phyloP scores from a whole-genome alignment of 2,329 filamentous ascomycete genomes.

The Aspergillus puulaauensis region DNA sequence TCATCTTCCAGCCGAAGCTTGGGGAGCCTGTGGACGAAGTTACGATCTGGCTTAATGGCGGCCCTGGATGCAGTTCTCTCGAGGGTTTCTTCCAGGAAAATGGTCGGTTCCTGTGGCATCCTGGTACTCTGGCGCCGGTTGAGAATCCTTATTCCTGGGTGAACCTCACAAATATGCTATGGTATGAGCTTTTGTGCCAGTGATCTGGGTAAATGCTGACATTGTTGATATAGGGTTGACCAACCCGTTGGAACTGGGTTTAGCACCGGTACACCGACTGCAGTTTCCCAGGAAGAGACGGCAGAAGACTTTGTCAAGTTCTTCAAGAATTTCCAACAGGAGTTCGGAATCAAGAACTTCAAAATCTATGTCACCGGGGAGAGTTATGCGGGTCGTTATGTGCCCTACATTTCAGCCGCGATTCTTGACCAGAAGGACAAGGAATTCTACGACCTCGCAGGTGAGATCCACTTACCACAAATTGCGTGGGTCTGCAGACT shows the following conservation, averaged over 20 bases:
- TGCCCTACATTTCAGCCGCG: slow-evolving; percentile 71
- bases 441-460: slow-evolving; percentile 66
- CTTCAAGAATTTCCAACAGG: slow-evolving; percentile 74
- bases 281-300: slow-evolving; percentile 65
- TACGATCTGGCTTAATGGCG: slow-evolving; percentile 53
- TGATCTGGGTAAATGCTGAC: not conserved
- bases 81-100: slow-evolving; percentile 74
- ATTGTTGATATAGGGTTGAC: slow-evolving; percentile 22
- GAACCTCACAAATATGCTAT: slow-evolving; percentile 74
- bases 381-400: slow-evolving; percentile 68
- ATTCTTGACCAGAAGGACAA: slow-evolving; percentile 70
- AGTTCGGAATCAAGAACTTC: slow-evolving; percentile 65
- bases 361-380: slow-evolving; percentile 76
- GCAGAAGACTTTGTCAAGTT: slow-evolving; percentile 73
- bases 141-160: slow-evolving; percentile 72
- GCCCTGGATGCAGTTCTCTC: slow-evolving; percentile 58
- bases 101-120: slow-evolving; percentile 70
- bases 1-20: slow-evolving; percentile 50
- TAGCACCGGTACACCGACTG: slow-evolving; percentile 63
- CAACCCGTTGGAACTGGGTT: slow-evolving; percentile 64
- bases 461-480: slow-evolving; percentile 28
- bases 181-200: slow-evolving; percentile 44
- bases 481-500: too few relatives aligned
- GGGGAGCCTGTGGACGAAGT: slow-evolving; percentile 45
- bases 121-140: slow-evolving; percentile 65